Base-by-base conservation (phyloP, 2,329 filamentous ascomycete species). In the Venturiaceae sp. region DNA sequence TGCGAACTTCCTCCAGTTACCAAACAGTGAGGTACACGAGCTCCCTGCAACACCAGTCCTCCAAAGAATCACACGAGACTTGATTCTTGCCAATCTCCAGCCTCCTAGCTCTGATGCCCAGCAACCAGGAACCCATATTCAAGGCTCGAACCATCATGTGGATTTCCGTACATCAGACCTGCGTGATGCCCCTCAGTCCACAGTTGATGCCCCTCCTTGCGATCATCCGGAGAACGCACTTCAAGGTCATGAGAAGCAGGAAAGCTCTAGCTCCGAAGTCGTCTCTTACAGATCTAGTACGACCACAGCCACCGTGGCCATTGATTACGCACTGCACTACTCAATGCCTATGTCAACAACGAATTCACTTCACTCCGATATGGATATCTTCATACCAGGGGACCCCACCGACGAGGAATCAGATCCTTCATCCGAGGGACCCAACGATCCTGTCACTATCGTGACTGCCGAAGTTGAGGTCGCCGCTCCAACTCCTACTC, bases 301-400 rank as follows among this genome's bases (percentile, higher is more conserved):
- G 33, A 53, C 64, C 19, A 62, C 65, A 39, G 61, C 62, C 60
- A n/a, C 67, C 60, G 59, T 62, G n/a, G 66, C 62, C n/a, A 62
- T 64, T 11, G 66, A 69, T 57, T 69, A 68, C 55, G 67, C 67
- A 3, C 61, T 69, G 50, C 67, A 65, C n/a, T 69, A 68, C 58
- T 66, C 66, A 3, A 62, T 62, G 23, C 44, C 44, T 26, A 30
- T 50, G 44, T 50, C 44, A 23, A 50, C 44, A 23, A 50, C 44
- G 1, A 50, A 50, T 7, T 50, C 44, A 16, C 44, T 50, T 30
- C 67, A 66, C 5, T 61, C 65, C 7, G 67, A 70, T 44, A 67
- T 64, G 9, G 59, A 60, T 16, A 67, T 64, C 1, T 63, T 64
- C 23, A 63, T 62, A 30, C 52, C 32, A 23, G 30, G n/a, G 14